Base-by-base conservation (phyloP, 129 eudicot species). In the Tagetes erecta region DNA sequence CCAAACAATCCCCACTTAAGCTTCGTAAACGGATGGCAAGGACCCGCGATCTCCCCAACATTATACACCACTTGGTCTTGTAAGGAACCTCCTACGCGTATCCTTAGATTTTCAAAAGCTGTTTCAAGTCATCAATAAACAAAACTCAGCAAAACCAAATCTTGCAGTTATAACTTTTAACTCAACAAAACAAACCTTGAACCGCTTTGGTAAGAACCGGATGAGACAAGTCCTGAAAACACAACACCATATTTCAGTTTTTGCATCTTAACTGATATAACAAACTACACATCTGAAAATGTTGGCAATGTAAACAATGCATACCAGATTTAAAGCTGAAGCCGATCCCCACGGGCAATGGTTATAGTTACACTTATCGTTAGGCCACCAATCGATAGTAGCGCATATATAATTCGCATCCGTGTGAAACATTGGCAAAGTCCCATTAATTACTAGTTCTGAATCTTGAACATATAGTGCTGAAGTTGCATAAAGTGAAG, bases 361-460 rank as follows among this genome's bases (percentile, higher is more conserved):
- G 75, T 88, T 58, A 75, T 93, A 93, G 82, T 87, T 80, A 68
- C 98, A 93, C 78, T 93, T 90, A 37, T 90, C 90, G 55, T 86
- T 83, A 75, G 98, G 98, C 98, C 98, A 93, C 98, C 98, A 93
- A 82, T 93, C 98, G 56, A 93, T 86, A 57, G 98, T 93, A 14
- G 96, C 98, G 75, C 98, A 93, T 1, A 93, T 83, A 76, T 82
- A 93, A 76, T 90, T 84, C 8, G 70, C 80, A 86, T 90, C 95
- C 33, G 98, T 93, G 20, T 80, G 79, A 56, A 90, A 86, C 41
- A 90, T 59, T 39, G 80, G 67, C 36, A 66, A 52, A 68, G 81
- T 80, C 38, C 87, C 88, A 79, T 90, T 71, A 6, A 93, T 80
- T 9, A 80, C 77, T 80, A 93, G 85, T 35, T 73, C 80, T 6